phyloP scores from a whole-genome alignment of 2,329 filamentous ascomycete genomes.

The Venturia pyrina region DNA sequence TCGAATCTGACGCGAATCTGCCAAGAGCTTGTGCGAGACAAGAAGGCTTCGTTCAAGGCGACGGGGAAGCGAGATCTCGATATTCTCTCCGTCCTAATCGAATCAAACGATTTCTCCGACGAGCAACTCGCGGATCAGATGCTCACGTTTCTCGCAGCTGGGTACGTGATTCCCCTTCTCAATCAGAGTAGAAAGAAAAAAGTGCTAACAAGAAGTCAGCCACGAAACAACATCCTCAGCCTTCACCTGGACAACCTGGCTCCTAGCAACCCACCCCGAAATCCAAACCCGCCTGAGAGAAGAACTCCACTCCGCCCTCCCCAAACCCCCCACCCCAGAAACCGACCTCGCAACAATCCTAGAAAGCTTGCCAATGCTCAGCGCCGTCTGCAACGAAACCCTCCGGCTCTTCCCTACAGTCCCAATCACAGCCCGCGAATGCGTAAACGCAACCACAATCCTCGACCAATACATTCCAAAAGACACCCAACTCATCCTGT shows the following conservation, averaged over 20 bases:
- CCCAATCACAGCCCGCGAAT: slow-evolving; percentile 23
- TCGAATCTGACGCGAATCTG: slow-evolving; percentile 26
- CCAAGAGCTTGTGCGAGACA: slow-evolving; percentile 38
- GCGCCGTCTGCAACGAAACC: slow-evolving; percentile 36
- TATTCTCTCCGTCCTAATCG: slow-evolving; percentile 40
- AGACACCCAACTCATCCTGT: slow-evolving; percentile 28
- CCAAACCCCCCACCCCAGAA: slow-evolving; percentile 15
- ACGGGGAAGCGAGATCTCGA: slow-evolving; percentile 27
- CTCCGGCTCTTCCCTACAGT: slow-evolving; percentile 30
- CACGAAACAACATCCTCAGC: slow-evolving; percentile 72
- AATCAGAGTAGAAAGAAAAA: not conserved
- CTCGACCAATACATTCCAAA: slow-evolving; percentile 28
- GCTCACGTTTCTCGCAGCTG: slow-evolving; percentile 46
- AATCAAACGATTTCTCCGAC: slow-evolving; percentile 43
- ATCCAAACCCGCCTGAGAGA: slow-evolving; percentile 57
- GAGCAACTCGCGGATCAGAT: slow-evolving; percentile 44
- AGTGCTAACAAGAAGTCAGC: slow-evolving; percentile 16
- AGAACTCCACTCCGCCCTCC: slow-evolving; percentile 53
- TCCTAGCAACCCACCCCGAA: slow-evolving; percentile 55
- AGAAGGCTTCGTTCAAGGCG: slow-evolving; percentile 30
- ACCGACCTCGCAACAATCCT: slow-evolving; percentile 27
- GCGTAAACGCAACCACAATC: slow-evolving; percentile 24
- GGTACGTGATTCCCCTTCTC: slow-evolving; percentile 26
- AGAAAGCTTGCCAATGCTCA: slow-evolving; percentile 35
- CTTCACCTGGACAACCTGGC: slow-evolving; percentile 65